Evolutionary conservation across 2,329 filamentous ascomycete species (phyloP).

Genomic region (Fusarium anguioides): DNA sequence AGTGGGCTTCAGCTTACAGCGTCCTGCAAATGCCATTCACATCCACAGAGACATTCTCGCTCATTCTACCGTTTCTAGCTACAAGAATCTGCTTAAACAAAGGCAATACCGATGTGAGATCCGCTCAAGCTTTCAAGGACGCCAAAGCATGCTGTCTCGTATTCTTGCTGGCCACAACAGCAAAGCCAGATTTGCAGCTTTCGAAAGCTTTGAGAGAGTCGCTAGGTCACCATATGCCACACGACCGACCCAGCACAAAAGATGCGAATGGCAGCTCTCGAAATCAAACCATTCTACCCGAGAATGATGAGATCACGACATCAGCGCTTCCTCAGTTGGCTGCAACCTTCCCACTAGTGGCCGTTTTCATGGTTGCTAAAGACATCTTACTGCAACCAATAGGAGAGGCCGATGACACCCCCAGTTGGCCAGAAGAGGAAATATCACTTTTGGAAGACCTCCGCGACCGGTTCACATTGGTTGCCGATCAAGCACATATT

Average conservation of each 20-base stretch:
- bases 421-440: conserved; percentile 39
- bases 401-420: conserved; percentile 5
- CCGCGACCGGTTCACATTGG: conserved; percentile 33
- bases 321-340: conserved; percentile 32
- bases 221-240: conserved; percentile 8
- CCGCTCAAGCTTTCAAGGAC: conserved; percentile 22
- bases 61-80: conserved; percentile 40
- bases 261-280: background rate
- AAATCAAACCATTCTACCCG: background rate
- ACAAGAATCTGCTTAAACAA: conserved; percentile 37
- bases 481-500: conserved; percentile 30
- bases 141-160: conserved; percentile 42
- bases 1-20: conserved; percentile 33
- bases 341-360: conserved; percentile 39
- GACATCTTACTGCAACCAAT: conserved; percentile 33
- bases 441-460: conserved; percentile 41
- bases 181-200: conserved; percentile 25
- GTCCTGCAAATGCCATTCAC: conserved; percentile 20
- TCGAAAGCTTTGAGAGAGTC: conserved; percentile 28
- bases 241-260: background rate
- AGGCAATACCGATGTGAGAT: conserved; percentile 6
- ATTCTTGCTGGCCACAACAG: conserved; percentile 37
- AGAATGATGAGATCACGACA: conserved; percentile 13
- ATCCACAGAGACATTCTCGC: conserved; percentile 7
- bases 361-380: conserved; percentile 38